Evolutionary conservation across 768 basidiomycete genomes (phyloP), one percentile per base, ranked within the genome.

Genomic region (Macrocybe gigantea): DNA sequence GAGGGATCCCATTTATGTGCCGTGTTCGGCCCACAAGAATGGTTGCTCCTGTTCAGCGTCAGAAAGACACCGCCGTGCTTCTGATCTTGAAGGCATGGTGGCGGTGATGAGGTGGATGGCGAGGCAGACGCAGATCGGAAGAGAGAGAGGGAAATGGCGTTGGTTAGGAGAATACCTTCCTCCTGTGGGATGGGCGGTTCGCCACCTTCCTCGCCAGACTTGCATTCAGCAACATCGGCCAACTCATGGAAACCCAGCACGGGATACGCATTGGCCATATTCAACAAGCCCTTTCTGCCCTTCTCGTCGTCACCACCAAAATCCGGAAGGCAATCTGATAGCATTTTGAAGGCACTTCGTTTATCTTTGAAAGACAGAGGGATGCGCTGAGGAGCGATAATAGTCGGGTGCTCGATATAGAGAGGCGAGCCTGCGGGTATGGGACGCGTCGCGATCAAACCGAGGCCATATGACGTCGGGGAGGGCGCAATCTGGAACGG

Each of bases 1-100:
- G 60, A 53, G 11, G 59, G 56, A 45, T 73, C 64, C 72, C 74
- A 77, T 52, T 66, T 70, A 29, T 70, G 56, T 8, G 65, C 65
- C 2, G 69, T 70, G 51, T 75, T 74, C 5, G 73, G 70, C 13
- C 69, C 69, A 48, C 75, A 77, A 50, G 22, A 22, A 44, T 77
- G 75, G 49, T 77, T 77, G 33, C 61, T 62, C 9, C 74, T 63
- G 52, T 71, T 70, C 31, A 74, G 65, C 32, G 61, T 59, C 8
- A 69, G 63, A 53, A 72, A 75, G 0, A 71, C 64, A 5, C 64
- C 74, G 8, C 74, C 73, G 43, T 75, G 74, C 35, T 70, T 63
- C 43, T 48, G 49, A 12, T 54, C 54, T 5, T 59, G 22, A 22
- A 22, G 22, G 22, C 22, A 4, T 22, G 22, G 22, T 22, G 22